Percentiles rank a stretch among this genome's conserved stretches.
Evolutionary conservation across 306 rosid genomes (phyloP).

Genomic region (Sphenostylis stenocarpa): DNA sequence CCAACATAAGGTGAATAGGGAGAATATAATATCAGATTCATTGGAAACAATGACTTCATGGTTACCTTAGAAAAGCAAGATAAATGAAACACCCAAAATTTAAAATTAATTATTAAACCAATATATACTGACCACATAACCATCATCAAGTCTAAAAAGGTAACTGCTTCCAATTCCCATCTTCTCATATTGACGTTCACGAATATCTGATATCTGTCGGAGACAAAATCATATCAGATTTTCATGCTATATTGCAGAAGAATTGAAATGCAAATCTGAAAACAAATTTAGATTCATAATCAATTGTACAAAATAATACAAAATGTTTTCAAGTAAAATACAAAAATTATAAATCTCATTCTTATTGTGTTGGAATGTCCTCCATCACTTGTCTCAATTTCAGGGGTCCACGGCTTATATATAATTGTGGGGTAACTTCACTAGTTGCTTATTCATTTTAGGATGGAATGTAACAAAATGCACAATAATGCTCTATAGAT

Average conservation of each 20-base stretch:
- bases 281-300: conserved; percentile 22
- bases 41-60: not conserved
- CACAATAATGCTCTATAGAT: not conserved
- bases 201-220: conserved; percentile 88
- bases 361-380: not conserved
- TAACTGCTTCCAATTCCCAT: conserved; percentile 99
- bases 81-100: not conserved
- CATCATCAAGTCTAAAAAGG: conserved; percentile 96
- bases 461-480: too few species aligned
- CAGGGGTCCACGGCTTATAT: too few species aligned
- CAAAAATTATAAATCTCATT: conserved; percentile 5
- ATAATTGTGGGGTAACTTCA: too few species aligned
- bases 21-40: conserved; percentile 2
- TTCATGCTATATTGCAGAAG: too few species aligned
- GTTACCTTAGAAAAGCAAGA: conserved; percentile 11
- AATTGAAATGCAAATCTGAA: too few species aligned
- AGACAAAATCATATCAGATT: conserved; percentile 13
- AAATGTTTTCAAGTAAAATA: not conserved
- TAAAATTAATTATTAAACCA: conserved; percentile 8
- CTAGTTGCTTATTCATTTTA: too few species aligned
- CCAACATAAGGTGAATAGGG: conserved; percentile 8
- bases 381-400: not conserved
- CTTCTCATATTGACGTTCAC: conserved; percentile 88
- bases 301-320: not conserved
- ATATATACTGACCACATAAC: conserved; percentile 86